Conservation (phyloP, 2,329 filamentous ascomycete genomes). For the Cladobotryum mycophilum region DNA sequence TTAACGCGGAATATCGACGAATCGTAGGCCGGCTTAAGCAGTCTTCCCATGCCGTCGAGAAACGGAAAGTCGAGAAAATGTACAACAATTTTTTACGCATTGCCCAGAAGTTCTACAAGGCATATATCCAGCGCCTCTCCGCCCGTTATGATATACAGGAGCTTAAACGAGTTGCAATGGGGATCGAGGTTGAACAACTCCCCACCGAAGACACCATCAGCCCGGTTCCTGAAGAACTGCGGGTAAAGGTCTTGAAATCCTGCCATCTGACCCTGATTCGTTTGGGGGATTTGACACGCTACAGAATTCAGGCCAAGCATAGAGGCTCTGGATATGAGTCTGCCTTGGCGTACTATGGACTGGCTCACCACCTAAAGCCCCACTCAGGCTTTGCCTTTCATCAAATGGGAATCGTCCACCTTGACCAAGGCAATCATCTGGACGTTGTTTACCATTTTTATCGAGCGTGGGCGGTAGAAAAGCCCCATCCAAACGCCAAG, state of each 20-base stretch:
- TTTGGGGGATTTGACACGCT: conserved; percentile 84
- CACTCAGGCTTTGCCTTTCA: conserved; percentile 78
- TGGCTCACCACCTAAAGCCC: conserved; percentile 74
- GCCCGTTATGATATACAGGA: conserved; percentile 50
- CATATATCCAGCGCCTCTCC: conserved; percentile 73
- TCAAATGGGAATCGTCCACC: conserved; percentile 80
- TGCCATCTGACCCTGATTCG: conserved; percentile 80
- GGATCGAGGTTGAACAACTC: conserved; percentile 38
- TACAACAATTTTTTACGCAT: conserved; percentile 83
- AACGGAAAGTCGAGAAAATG: conserved; percentile 72
- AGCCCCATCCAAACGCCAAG: conserved; percentile 68
- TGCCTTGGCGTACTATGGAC: conserved; percentile 75
- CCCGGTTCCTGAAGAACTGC: conserved; percentile 43
- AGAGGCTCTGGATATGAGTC: conserved; percentile 72
- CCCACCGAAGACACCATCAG: conserved; percentile 38
- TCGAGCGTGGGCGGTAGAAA: conserved; percentile 66
- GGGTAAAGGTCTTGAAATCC: conserved; percentile 58
- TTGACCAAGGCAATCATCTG: conserved; percentile 72
- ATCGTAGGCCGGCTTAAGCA: conserved; percentile 52
- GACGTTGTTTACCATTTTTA: conserved; percentile 87
- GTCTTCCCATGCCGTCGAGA: conserved; percentile 51
- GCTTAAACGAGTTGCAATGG: conserved; percentile 37
- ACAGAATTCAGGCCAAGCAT: conserved; percentile 66
- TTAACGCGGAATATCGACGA: conserved; percentile 74
- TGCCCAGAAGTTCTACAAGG: conserved; percentile 82